Percentiles rank a stretch among this genome's conserved stretches.
phyloP scores from a whole-genome alignment of 2,329 filamentous ascomycete genomes.

The Fusarium sacchari region DNA sequence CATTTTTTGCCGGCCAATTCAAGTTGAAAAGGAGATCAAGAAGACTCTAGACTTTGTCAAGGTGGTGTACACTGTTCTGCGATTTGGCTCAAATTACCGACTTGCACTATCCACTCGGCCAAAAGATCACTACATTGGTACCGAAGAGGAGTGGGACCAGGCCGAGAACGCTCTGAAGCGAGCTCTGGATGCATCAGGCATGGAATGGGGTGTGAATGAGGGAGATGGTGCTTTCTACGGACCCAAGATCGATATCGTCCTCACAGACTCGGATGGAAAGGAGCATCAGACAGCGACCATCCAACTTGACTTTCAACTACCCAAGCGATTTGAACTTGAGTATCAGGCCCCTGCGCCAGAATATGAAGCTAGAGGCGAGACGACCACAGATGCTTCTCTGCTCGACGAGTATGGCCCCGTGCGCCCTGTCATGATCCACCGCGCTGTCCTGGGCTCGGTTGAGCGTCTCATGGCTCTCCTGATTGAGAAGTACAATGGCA shows the following conservation, averaged over 20 bases:
- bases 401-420: slow-evolving; percentile 67
- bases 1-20: slow-evolving; percentile 84
- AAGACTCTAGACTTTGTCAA: slow-evolving; percentile 79
- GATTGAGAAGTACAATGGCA: slow-evolving; percentile 83
- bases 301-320: slow-evolving; percentile 90
- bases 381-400: slow-evolving; percentile 58
- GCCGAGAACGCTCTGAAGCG: slow-evolving; percentile 54
- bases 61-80: slow-evolving; percentile 75
- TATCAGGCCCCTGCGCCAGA: slow-evolving; percentile 77
- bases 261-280: slow-evolving; percentile 83
- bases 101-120: slow-evolving; percentile 83
- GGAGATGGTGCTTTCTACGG: slow-evolving; percentile 92
- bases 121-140: slow-evolving; percentile 80
- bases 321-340: slow-evolving; percentile 80
- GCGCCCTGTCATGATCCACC: slow-evolving; percentile 81
- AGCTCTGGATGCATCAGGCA: slow-evolving; percentile 71
- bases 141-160: slow-evolving; percentile 68
- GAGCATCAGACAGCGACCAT: slow-evolving; percentile 91
- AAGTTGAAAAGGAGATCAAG: slow-evolving; percentile 79
- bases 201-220: slow-evolving; percentile 77
- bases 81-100: slow-evolving; percentile 74
- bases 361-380: slow-evolving; percentile 63
- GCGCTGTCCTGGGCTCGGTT: slow-evolving; percentile 84
- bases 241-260: slow-evolving; percentile 88
- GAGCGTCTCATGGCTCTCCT: slow-evolving; percentile 87